Conservation (phyloP, 2,329 filamentous ascomycete genomes). For the Alternaria rosae region DNA sequence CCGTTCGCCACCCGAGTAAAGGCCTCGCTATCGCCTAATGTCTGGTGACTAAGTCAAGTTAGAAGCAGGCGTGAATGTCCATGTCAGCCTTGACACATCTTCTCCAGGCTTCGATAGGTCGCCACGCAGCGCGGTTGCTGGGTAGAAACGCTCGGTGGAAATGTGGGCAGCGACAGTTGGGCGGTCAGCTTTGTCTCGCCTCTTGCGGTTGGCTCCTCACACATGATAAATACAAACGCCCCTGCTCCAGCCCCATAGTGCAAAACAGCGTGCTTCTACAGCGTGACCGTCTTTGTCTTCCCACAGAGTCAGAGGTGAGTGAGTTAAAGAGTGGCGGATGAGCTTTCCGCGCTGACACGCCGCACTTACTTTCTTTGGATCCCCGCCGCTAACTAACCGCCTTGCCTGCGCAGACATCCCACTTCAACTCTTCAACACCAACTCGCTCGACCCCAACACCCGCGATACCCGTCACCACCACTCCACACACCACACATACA, state of each 20-base stretch:
- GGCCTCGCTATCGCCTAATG: slow-evolving; percentile 19
- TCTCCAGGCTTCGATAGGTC: slow-evolving; percentile 39
- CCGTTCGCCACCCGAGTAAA: slow-evolving; percentile 13
- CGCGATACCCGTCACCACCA: slow-evolving; percentile 18
- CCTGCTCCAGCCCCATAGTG: slow-evolving; percentile 15
- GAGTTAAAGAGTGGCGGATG: slow-evolving; percentile 25
- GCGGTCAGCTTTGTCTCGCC: slow-evolving; percentile 31
- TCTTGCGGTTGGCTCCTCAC: slow-evolving; percentile 24
- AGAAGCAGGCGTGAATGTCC: slow-evolving; percentile 28
- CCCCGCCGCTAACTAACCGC: slow-evolving; percentile 40
- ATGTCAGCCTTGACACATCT: slow-evolving; percentile 32
- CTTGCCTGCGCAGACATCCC: slow-evolving; percentile 41
- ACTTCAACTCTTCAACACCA: slow-evolving; percentile 45
- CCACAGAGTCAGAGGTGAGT: slow-evolving; percentile 29
- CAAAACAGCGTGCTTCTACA: slow-evolving; percentile 10
- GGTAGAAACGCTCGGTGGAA: slow-evolving; percentile 40
- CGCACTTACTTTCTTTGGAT: slow-evolving; percentile 42
- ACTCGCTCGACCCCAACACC: slow-evolving; percentile 31
- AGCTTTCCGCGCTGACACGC: slow-evolving; percentile 46
- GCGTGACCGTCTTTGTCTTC: slow-evolving; percentile 10
- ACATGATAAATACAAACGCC: slow-evolving; percentile 34
- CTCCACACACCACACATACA: slow-evolving; percentile 26
- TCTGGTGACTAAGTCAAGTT: slow-evolving; percentile 22
- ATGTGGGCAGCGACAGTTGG: slow-evolving; percentile 26
- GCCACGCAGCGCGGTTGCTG: slow-evolving; percentile 36